These are phyloP conservation scores for Musa troglodytarum DNA, from an alignment of 176 grass and related monocot species.

Conservation along the genomic window DNA sequence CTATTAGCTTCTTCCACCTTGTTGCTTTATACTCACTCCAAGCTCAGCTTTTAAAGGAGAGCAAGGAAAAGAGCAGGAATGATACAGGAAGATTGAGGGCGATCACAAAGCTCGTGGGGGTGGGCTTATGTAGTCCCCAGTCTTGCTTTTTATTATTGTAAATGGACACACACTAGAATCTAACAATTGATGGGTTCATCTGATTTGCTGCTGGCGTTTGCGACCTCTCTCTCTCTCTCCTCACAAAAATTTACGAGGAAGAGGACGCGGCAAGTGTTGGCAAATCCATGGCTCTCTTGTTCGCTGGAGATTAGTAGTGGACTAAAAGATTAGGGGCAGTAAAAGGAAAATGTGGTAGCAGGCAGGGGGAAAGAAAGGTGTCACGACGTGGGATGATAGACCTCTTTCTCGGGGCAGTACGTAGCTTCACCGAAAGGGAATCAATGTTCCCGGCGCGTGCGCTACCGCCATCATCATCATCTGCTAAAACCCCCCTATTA, in stretches of 20 bases:
- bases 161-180: conserved; percentile 11
- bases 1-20: too few relatives aligned
- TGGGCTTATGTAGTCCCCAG: conserved; percentile 1
- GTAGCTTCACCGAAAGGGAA: neutral
- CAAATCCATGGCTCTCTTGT: neutral
- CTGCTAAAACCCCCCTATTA: neutral
- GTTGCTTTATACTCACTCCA: too few relatives aligned
- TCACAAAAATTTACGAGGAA: neutral
- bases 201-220: neutral
- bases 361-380: neutral
- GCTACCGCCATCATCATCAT: conserved; percentile 1
- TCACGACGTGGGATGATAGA: too few relatives aligned
- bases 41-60: neutral
- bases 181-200: conserved; percentile 1
- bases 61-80: neutral
- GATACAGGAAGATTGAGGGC: neutral
- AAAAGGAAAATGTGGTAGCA: neutral
- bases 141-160: neutral
- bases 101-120: conserved; percentile 1
- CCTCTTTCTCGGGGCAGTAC: neutral
- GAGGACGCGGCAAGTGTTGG: neutral
- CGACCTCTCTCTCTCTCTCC: neutral
- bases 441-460: neutral
- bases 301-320: too few relatives aligned
- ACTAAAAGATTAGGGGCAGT: neutral